Percentiles rank a stretch among this genome's conserved stretches.
Conservation (phyloP, 2,329 filamentous ascomycete species). For the Emmonsiellopsis sp. region DNA sequence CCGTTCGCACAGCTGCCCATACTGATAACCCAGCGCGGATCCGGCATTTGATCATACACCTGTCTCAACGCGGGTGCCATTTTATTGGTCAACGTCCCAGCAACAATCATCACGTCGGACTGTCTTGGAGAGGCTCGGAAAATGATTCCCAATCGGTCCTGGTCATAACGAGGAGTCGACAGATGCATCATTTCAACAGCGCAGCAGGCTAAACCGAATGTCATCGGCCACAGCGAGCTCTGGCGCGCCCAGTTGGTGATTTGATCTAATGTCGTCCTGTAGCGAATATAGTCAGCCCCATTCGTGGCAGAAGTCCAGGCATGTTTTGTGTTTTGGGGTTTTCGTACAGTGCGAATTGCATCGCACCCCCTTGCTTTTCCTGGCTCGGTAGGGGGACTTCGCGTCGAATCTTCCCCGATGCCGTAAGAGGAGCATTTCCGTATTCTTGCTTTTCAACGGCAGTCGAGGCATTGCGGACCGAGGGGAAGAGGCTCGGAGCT, state of each 20-base stretch:
- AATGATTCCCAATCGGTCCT: conserved; percentile 79
- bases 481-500: not conserved
- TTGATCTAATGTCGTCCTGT: conserved; percentile 50
- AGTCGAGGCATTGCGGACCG: conserved; percentile 22
- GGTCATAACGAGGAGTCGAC: conserved; percentile 82
- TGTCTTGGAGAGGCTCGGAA: conserved; percentile 79
- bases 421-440: conserved; percentile 26
- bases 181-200: conserved; percentile 93
- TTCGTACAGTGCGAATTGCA: conserved; percentile 44
- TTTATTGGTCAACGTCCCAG: conserved; percentile 85
- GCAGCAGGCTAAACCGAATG: conserved; percentile 83
- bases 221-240: conserved; percentile 85
- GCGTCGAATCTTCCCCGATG: conserved; percentile 36
- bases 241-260: conserved; percentile 84
- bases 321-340: not conserved
- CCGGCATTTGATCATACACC: conserved; percentile 93
- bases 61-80: conserved; percentile 84
- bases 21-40: conserved; percentile 78
- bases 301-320: not conserved
- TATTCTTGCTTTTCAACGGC: conserved; percentile 30
- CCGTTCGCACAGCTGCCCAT: conserved; percentile 84
- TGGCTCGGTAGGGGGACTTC: conserved; percentile 42
- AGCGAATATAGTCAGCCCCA: not conserved
- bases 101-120: conserved; percentile 86
- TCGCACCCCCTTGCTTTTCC: conserved; percentile 42